These are phyloP conservation scores for Mayamaea pseudoterrestris DNA, from an alignment of 108 stramenopile species.

Conservation along the genomic window DNA sequence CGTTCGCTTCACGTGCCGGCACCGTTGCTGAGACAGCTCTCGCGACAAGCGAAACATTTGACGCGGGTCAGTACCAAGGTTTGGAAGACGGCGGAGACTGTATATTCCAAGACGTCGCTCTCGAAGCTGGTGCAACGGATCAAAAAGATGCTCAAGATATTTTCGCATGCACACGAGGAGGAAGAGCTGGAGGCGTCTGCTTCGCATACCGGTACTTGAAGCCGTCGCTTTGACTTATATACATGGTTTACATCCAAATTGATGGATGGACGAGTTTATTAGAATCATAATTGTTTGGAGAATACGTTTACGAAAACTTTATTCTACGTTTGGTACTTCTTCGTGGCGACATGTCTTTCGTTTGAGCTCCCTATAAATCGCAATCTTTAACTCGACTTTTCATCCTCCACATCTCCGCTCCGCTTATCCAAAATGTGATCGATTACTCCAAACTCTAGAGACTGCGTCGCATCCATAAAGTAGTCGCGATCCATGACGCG, in stretches of 20 bases:
- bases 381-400: not conserved
- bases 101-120: conserved; percentile 2
- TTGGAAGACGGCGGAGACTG: not conserved
- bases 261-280: not conserved
- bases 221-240: not conserved
- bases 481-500: conserved; percentile 93
- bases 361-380: not conserved
- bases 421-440: conserved; percentile 80
- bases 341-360: too few relatives aligned
- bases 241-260: not conserved
- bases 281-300: not conserved
- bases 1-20: not conserved
- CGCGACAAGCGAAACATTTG: too few relatives aligned
- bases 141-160: conserved; percentile 1
- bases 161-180: not conserved
- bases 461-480: conserved; percentile 80
- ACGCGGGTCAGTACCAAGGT: not conserved
- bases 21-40: not conserved
- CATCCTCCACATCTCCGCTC: conserved; percentile 6
- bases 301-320: not conserved
- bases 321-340: not conserved
- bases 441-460: conserved; percentile 86
- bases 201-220: not conserved
- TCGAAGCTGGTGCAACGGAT: conserved; percentile 1
- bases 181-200: not conserved